phyloP scores from a whole-genome alignment of 192 early-diverging fungal species.

The Dimargaris cristalligena region DNA sequence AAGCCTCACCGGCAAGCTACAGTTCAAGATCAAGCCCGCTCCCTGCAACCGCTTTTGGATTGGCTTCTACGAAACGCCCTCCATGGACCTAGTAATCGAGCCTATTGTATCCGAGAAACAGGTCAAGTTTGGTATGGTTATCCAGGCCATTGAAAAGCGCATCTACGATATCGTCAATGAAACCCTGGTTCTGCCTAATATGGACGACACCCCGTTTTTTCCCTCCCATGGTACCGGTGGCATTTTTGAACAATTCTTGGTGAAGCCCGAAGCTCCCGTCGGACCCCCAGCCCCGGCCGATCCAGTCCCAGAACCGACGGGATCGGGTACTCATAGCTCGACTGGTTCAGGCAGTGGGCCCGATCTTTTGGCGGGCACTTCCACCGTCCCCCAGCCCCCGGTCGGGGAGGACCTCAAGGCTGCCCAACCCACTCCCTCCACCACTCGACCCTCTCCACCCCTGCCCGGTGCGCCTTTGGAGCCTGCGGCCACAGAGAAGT shows the following conservation, averaged over 20 bases:
- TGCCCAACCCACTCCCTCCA: too few species aligned
- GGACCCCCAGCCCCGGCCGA: too few species aligned
- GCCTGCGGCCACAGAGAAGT: too few species aligned
- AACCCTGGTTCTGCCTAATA: slow-evolving; percentile 68
- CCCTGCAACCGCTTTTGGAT: slow-evolving; percentile 75
- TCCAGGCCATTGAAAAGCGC: slow-evolving; percentile 68
- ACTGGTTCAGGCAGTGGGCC: too few species aligned
- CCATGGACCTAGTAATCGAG: slow-evolving; percentile 50
- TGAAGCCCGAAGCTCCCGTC: not conserved
- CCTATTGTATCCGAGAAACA: slow-evolving; percentile 74
- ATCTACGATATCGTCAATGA: slow-evolving; percentile 65
- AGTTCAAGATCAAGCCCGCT: slow-evolving; percentile 59
- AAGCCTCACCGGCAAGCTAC: slow-evolving; percentile 51
- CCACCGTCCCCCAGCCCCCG: too few species aligned
- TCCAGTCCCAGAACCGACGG: too few species aligned
- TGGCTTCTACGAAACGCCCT: slow-evolving; percentile 64
- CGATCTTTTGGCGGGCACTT: too few species aligned
- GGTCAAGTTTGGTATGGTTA: slow-evolving; percentile 58
- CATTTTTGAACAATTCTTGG: slow-evolving; percentile 31
- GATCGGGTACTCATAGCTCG: too few species aligned
- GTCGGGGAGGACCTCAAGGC: too few species aligned
- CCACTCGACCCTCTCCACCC: too few species aligned
- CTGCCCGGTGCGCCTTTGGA: too few species aligned
- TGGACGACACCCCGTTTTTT: slow-evolving; percentile 77
- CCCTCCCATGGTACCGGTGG: slow-evolving; percentile 34